Evolutionary conservation across 345 rosid genomes (phyloP), one percentile per base, ranked within the genome.

Genomic region (Camelina sativa): DNA sequence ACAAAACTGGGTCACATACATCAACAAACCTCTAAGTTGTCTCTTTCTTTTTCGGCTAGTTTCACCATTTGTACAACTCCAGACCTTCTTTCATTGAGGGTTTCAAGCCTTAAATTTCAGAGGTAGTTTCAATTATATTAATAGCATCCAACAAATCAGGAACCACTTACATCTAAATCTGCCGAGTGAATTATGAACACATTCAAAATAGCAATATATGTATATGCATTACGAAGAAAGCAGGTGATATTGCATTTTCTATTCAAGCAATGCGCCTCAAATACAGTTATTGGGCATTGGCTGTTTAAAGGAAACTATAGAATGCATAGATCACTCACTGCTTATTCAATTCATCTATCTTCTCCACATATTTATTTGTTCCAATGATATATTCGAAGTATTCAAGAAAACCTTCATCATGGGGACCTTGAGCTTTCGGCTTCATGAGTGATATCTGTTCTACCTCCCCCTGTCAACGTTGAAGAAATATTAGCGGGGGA

Each of bases 401-500:
- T 80, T 95, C 99, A 20, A 95, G 93, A 82, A 92, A 95, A 72
- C 99, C 99, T 84, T 95, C 99, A 80, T 95, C 99, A 79, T 92
- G 97, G 12, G 90, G 97, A 70, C 97, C 96, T 82, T 95, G 97
- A 73, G 96, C 88, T 79, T 95, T 95, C 5, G 98, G 97, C 79
- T 89, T 95, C 99, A 95, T 95, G 75, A 95, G 84, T 32, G 99
- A 95, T 83, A 95, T 95, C 82, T 95, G 99, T 84, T 95, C 99
- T 11, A 95, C 98, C 83, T 95, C 99, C 69, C 99, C 99, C 99
- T 95, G 83, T 71, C 46, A 74, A 72, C 71, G 75, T 58, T 53
- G 53, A 76, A 56, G 55, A 73, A 35, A 56, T 52, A 71, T 30
- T 48, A 59, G 69, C 20, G 40, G 8, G 46, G 1, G 47, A n/a